These are phyloP conservation scores for Scheffersomyces lignicola DNA, from an alignment of 1,139 yeast genomes.

Conservation along the genomic window DNA sequence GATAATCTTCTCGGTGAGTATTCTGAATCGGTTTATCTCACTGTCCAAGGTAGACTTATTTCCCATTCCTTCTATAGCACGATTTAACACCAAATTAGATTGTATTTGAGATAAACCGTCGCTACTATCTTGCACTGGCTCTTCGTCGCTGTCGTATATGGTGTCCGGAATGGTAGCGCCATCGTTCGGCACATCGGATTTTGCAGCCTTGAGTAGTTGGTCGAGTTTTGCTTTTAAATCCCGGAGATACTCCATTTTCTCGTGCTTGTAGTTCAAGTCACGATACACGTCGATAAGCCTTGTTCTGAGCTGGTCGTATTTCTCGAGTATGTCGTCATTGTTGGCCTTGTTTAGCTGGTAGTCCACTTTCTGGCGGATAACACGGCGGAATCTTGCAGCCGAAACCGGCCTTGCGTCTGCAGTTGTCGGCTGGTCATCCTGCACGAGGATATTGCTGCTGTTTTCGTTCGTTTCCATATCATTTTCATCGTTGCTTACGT, in stretches of 20 bases:
- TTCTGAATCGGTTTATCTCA: slow-evolving; percentile 31
- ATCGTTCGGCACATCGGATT: slow-evolving; percentile 5
- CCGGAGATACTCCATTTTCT: slow-evolving; percentile 29
- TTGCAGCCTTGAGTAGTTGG: slow-evolving; percentile 5
- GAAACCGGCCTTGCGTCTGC: too few species aligned
- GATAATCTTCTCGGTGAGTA: slow-evolving; percentile 31
- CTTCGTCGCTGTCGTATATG: slow-evolving; percentile 22
- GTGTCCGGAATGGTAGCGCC: too few species aligned
- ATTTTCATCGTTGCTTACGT: slow-evolving; percentile 9
- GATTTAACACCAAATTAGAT: slow-evolving; percentile 11
- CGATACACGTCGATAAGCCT: slow-evolving; percentile 18
- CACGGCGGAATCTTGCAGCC: slow-evolving; percentile 2
- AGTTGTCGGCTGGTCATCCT: slow-evolving; percentile 17
- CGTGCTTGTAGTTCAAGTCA: slow-evolving; percentile 23
- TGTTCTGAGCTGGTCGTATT: slow-evolving; percentile 25
- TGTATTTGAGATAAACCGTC: slow-evolving; percentile 10
- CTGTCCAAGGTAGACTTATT: slow-evolving; percentile 11
- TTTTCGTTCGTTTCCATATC: slow-evolving; percentile 8
- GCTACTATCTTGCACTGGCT: slow-evolving; percentile 9
- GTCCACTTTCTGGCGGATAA: neutral
- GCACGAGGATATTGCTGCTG: slow-evolving; percentile 11
- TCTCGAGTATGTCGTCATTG: slow-evolving; percentile 13
- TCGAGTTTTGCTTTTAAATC: slow-evolving; percentile 17
- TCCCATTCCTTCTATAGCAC: neutral
- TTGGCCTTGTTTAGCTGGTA: neutral